Evolutionary conservation across 495 filamentous ascomycete species (phyloP).

Genomic region (Baudoinia panamericana): DNA sequence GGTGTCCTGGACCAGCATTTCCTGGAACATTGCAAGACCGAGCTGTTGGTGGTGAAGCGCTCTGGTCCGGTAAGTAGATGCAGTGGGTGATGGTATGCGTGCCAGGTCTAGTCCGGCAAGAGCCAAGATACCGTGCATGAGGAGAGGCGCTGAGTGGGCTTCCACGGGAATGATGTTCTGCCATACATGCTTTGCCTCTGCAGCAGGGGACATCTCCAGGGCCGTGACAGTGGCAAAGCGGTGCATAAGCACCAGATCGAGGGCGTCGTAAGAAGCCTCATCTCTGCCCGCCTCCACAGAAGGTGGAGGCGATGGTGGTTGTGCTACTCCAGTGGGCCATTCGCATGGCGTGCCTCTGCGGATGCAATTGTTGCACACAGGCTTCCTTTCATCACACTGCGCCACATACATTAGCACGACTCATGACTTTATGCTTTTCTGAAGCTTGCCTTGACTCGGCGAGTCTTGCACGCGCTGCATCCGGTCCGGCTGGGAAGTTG

Average conservation of each 20-base stretch:
- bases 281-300: background rate
- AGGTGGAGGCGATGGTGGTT: background rate
- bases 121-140: slow-evolving; percentile 17
- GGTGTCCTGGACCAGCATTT: background rate
- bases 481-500: slow-evolving; percentile 2
- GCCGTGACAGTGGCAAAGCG: slow-evolving; percentile 10
- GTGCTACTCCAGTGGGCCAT: background rate
- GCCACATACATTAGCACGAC: background rate
- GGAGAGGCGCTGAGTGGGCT: slow-evolving; percentile 5
- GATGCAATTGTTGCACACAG: slow-evolving; percentile 2
- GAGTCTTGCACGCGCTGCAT: slow-evolving; percentile 3
- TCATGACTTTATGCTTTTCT: background rate
- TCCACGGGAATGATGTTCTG: slow-evolving; percentile 2
- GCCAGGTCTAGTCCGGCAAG: slow-evolving; percentile 13
- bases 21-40: slow-evolving; percentile 6
- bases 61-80: slow-evolving; percentile 3
- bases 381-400: slow-evolving; percentile 8
- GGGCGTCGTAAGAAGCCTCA: slow-evolving; percentile 4
- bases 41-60: slow-evolving; percentile 11
- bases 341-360: slow-evolving; percentile 3
- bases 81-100: background rate
- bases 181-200: slow-evolving; percentile 6
- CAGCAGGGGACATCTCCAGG: background rate
- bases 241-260: slow-evolving; percentile 12
- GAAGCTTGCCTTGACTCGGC: slow-evolving; percentile 4